Percentiles rank a stretch among this genome's conserved stretches.
These are phyloP conservation scores for Agapanthus africanus DNA, from an alignment of 106 monocot genomes.

Conservation along the genomic window DNA sequence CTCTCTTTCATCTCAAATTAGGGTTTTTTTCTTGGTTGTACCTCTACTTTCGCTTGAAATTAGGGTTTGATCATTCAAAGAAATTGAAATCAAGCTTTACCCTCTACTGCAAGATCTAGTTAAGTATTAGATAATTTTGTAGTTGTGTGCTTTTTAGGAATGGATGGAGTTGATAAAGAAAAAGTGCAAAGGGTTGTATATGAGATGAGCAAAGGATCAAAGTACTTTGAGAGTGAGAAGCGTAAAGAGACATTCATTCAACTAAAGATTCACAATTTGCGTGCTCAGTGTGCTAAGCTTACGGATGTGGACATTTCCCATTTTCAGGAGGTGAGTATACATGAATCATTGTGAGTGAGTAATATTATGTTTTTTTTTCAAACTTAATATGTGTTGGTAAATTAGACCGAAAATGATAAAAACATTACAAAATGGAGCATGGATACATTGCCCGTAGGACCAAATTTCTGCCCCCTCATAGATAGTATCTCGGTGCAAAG, in stretches of 20 bases:
- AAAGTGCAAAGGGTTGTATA: conserved; percentile 83
- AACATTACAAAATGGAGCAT: too few relatives aligned
- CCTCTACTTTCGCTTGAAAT: not conserved
- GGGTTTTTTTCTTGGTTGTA: not conserved
- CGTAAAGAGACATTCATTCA: conserved; percentile 67
- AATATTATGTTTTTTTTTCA: too few relatives aligned
- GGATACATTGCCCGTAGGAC: too few relatives aligned
- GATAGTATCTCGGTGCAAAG: too few relatives aligned
- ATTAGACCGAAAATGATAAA: too few relatives aligned
- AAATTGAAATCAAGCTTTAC: not conserved
- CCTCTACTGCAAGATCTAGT: too few relatives aligned
- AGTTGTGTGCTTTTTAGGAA: too few relatives aligned
- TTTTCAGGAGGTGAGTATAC: conserved; percentile 54
- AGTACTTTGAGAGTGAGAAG: conserved; percentile 95
- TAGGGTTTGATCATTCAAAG: not conserved
- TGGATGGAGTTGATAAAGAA: conserved; percentile 99
- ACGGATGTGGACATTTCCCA: conserved; percentile 63
- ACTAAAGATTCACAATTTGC: conserved; percentile 68
- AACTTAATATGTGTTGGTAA: too few relatives aligned
- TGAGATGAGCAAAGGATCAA: conserved; percentile 98
- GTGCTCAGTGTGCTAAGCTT: conserved; percentile 43
- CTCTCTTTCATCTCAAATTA: not conserved
- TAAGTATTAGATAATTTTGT: too few relatives aligned
- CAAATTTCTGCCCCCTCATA: too few relatives aligned
- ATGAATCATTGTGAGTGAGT: too few relatives aligned